Base-by-base conservation (phyloP, 768 basidiomycete species). In the Termitomyces sp. region DNA sequence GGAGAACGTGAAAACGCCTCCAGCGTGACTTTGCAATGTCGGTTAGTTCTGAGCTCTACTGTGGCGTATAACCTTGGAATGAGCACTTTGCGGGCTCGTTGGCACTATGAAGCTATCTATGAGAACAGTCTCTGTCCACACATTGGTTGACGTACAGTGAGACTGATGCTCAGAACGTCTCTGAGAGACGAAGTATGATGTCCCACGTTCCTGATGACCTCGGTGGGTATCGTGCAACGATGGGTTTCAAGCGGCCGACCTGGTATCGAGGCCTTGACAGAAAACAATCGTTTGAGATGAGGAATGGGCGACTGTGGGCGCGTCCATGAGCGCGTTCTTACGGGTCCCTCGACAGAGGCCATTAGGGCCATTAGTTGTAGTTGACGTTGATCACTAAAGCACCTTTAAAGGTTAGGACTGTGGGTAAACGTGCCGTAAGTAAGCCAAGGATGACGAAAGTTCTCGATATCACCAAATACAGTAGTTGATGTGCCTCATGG, bases 1-100 rank as follows among this genome's bases (percentile, higher is more conserved):
- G 68, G 69, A 42, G 58, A 64, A 55, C 63, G 65, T 3, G 66
- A 83, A 53, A 94, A 81, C 2, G 84, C 84, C 53, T 67, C 62
- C 5, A 73, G 62, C 2, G 67, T 59, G 12, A 61, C 53, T 56
- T 68, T 71, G 60, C 68, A 70, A 26, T 69, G 66, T 42, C 62
- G 66, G 57, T 72, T 73, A 32, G 68, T 67, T 45, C 62, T 67
- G 24, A 73, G 66, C 42, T 73, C 71, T n/a, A 72, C 64, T n/a
- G 61, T 65, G 21, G 59, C 48, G 54, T 69, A 73, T 44, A 73
- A 66, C n/a, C 62, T 60, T 3, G 71, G 67, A 5, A 65, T 57
- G 9, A 73, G 59, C 12, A 64, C 53, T 6, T 52, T 51, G n/a
- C 64, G 64, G 24, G 68, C 64, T 19, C 64, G 63, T 41, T 60